Conservation (phyloP, 345 rosid species). For the Draba incana region DNA sequence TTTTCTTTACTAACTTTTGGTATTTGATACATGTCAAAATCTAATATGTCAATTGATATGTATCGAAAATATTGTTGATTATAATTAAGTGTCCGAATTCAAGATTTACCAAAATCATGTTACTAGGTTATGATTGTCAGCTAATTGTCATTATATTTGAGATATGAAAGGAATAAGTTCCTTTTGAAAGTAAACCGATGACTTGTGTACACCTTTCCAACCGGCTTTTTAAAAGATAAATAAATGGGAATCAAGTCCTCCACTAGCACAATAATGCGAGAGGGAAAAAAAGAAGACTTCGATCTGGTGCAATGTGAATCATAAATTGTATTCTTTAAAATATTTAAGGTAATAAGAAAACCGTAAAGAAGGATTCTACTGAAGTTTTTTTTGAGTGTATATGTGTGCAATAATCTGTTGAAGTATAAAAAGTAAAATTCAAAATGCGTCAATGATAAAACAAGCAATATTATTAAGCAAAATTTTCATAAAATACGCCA, state of each 20-base stretch:
- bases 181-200: neutral
- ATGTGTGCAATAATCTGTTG: neutral
- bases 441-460: neutral
- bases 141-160: neutral
- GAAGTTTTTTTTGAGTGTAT: no score
- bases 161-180: conserved; percentile 12
- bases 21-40: no score
- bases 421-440: neutral
- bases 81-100: no score
- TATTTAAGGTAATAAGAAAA: neutral
- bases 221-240: conserved; percentile 20
- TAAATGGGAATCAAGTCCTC: conserved; percentile 3
- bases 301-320: neutral
- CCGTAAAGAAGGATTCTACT: no score
- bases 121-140: neutral
- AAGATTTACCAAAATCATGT: neutral
- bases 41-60: no score
- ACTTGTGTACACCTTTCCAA: conserved; percentile 4
- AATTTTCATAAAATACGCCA: no score
- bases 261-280: neutral
- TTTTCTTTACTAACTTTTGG: neutral
- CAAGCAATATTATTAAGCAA: no score
- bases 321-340: neutral
- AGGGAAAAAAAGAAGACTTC: neutral
- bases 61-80: no score